Evolutionary conservation across 2,329 filamentous ascomycete genomes (phyloP).

Genomic region (Fusarium cyanostomum): DNA sequence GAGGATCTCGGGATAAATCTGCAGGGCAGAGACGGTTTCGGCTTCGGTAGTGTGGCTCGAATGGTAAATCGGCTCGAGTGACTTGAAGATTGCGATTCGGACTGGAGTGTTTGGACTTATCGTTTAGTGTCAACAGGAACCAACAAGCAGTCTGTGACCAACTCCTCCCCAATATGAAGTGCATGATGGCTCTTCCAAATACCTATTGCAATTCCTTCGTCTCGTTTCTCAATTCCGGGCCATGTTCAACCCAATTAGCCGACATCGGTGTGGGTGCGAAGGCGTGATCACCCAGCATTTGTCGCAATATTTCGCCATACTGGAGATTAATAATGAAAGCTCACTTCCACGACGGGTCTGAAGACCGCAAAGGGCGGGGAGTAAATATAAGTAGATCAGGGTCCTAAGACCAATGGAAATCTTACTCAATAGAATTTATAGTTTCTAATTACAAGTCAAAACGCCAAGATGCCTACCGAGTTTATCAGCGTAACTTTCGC

Average conservation of each 20-base stretch:
- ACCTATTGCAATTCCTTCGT: neutral
- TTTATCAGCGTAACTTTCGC: slow-evolving; percentile 68
- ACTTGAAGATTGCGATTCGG: neutral
- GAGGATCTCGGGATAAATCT: neutral
- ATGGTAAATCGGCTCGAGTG: neutral
- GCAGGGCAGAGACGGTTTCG: neutral
- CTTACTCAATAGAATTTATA: neutral
- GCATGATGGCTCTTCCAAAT: neutral
- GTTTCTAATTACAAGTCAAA: neutral
- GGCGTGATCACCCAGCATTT: slow-evolving; percentile 38
- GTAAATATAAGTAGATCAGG: slow-evolving; percentile 17
- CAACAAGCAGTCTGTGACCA: neutral
- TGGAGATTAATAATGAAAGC: slow-evolving; percentile 38
- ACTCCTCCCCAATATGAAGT: neutral
- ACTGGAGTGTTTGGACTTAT: neutral
- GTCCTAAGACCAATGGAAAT: neutral
- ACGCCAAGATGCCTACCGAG: slow-evolving; percentile 53
- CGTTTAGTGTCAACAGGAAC: neutral
- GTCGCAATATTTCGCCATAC: slow-evolving; percentile 43
- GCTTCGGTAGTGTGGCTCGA: neutral
- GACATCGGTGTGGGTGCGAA: slow-evolving; percentile 38
- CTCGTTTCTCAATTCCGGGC: neutral
- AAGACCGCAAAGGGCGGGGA: slow-evolving; percentile 1
- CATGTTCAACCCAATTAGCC: slow-evolving; percentile 27
- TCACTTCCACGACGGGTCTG: neutral